phyloP scores from a whole-genome alignment of 148 eudicot genomes.

The Oxyria digyna region DNA sequence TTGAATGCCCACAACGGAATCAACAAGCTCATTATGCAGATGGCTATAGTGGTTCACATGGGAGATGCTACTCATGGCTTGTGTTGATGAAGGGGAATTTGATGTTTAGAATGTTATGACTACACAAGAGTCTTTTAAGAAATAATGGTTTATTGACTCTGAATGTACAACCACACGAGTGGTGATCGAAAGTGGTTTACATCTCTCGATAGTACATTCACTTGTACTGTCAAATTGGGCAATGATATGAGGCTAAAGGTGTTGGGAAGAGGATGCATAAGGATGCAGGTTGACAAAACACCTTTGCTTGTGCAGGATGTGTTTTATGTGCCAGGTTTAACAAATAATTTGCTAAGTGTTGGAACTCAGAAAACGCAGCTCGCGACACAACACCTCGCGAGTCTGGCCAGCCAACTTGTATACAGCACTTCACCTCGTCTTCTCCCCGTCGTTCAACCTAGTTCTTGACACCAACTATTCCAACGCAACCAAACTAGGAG shows the following conservation, averaged over 20 bases:
- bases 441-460: too few species aligned
- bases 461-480: too few species aligned
- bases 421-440: too few species aligned
- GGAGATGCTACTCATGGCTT: neutral
- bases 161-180: neutral
- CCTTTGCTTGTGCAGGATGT: neutral
- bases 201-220: neutral
- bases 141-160: neutral
- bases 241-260: neutral
- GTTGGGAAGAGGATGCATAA: neutral
- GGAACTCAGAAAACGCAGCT: too few species aligned
- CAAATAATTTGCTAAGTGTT: neutral
- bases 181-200: neutral
- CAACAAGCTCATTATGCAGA: too few species aligned
- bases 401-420: too few species aligned
- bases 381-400: too few species aligned
- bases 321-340: neutral
- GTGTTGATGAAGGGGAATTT: too few species aligned
- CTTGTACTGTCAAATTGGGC: neutral
- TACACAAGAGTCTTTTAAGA: neutral
- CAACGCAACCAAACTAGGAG: too few species aligned
- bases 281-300: neutral
- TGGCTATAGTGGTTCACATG: too few species aligned
- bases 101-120: neutral
- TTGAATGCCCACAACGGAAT: neutral